These are phyloP conservation scores for Apiotrichum akiyoshidainum DNA, from an alignment of 1,284 basidiomycete species.

Conservation along the genomic window DNA sequence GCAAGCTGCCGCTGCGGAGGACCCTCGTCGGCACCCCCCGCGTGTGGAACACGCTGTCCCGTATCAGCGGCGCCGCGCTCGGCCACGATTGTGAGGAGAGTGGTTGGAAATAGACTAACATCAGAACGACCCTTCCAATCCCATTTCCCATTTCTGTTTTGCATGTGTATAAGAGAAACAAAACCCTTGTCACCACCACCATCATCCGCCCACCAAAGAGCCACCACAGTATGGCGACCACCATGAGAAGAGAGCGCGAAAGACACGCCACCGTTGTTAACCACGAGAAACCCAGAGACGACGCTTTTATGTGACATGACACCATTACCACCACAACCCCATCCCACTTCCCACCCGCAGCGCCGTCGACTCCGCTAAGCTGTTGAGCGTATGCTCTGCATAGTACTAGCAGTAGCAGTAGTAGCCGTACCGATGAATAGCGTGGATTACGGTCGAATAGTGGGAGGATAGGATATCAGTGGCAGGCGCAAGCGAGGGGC, in stretches of 20 bases:
- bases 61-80: constrained; percentile 5
- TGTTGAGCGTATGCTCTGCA: too few relatives aligned
- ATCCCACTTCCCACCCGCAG: background rate
- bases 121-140: background rate
- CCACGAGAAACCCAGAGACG: background rate
- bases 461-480: too few relatives aligned
- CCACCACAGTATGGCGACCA: background rate
- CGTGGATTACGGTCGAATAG: too few relatives aligned
- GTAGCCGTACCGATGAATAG: too few relatives aligned
- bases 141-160: background rate
- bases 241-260: background rate
- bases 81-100: constrained; percentile 4
- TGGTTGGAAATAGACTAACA: background rate
- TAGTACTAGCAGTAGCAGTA: too few relatives aligned
- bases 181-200: background rate
- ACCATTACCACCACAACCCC: background rate
- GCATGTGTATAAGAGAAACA: background rate
- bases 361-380: background rate
- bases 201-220: background rate
- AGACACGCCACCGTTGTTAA: background rate
- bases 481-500: too few relatives aligned
- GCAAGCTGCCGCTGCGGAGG: constrained; percentile 10
- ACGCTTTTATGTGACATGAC: constrained; percentile 1
- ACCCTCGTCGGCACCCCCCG: constrained; percentile 1
- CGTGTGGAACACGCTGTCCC: constrained; percentile 8